These are phyloP conservation scores for Xylariomycetidae sp. DNA, from an alignment of 2,329 filamentous ascomycete genomes.

Conservation along the genomic window DNA sequence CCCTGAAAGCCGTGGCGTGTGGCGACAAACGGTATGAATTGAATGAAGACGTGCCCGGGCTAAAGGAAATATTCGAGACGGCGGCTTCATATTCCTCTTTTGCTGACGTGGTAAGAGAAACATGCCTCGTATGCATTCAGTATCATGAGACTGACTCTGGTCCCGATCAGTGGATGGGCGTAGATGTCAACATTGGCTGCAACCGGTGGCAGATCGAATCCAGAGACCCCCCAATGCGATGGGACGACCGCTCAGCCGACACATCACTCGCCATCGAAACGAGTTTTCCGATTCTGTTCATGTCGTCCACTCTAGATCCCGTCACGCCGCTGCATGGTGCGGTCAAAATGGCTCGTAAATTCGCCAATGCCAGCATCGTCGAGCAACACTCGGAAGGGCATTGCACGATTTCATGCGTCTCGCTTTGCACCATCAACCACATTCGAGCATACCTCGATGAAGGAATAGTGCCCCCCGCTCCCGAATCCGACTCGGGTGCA, in stretches of 20 bases:
- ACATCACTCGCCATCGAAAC: conserved; percentile 33
- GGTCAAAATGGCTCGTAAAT: conserved; percentile 32
- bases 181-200: conserved; percentile 26
- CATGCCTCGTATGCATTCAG: not conserved
- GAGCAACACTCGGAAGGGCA: conserved; percentile 32
- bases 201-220: conserved; percentile 29
- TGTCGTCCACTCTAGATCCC: conserved; percentile 52
- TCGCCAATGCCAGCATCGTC: conserved; percentile 30
- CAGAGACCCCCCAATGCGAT: conserved; percentile 26
- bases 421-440: conserved; percentile 29
- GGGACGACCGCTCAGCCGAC: conserved; percentile 23
- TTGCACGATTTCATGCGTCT: conserved; percentile 28
- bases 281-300: conserved; percentile 48
- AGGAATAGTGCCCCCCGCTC: conserved; percentile 28
- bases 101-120: conserved; percentile 27
- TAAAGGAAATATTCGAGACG: conserved; percentile 23
- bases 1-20: conserved; percentile 26
- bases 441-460: conserved; percentile 30
- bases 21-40: conserved; percentile 29
- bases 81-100: conserved; percentile 28
- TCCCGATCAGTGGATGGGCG: conserved; percentile 24
- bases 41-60: conserved; percentile 24
- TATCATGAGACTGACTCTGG: conserved; percentile 7
- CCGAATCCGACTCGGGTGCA: conserved; percentile 14
- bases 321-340: conserved; percentile 50